These are phyloP conservation scores for Aureobasidium sp. DNA, from an alignment of 2,329 filamentous ascomycete genomes.

Conservation along the genomic window DNA sequence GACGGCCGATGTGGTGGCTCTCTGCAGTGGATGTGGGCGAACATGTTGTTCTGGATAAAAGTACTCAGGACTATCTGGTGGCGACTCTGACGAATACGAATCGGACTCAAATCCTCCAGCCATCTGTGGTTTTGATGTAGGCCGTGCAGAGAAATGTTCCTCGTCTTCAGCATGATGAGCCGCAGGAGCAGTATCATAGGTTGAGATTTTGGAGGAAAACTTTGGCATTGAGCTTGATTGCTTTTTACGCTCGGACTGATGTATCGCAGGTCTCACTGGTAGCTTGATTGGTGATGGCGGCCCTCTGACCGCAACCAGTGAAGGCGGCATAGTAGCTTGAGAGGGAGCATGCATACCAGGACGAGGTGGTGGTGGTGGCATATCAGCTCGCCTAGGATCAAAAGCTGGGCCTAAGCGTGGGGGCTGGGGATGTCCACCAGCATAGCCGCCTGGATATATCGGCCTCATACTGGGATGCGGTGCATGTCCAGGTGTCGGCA, in stretches of 20 bases:
- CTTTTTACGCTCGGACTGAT: not conserved
- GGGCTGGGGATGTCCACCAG: not conserved
- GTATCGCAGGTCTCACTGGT: not conserved
- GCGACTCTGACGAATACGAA: constrained; percentile 5
- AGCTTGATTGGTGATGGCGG: not conserved
- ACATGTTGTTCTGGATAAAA: not conserved
- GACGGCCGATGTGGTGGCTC: not conserved
- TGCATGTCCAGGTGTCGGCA: not conserved
- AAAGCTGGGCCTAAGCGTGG: not conserved
- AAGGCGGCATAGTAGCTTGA: not conserved
- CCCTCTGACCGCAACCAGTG: not conserved
- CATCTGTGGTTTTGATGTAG: not conserved
- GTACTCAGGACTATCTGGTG: constrained; percentile 6
- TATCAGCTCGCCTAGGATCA: not conserved
- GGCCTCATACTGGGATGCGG: not conserved
- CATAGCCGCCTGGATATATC: not conserved
- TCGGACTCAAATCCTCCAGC: constrained; percentile 2
- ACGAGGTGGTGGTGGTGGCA: not conserved
- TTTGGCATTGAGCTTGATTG: not conserved
- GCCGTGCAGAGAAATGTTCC: constrained; percentile 5
- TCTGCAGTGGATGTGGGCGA: not conserved
- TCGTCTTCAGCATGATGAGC: not conserved
- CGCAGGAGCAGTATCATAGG: not conserved
- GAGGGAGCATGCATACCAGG: not conserved
- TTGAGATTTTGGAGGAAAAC: not conserved